Percentiles rank a stretch among this genome's conserved stretches.
phyloP scores from a whole-genome alignment of 192 early-diverging fungal species.

The Dissophora ornata region DNA sequence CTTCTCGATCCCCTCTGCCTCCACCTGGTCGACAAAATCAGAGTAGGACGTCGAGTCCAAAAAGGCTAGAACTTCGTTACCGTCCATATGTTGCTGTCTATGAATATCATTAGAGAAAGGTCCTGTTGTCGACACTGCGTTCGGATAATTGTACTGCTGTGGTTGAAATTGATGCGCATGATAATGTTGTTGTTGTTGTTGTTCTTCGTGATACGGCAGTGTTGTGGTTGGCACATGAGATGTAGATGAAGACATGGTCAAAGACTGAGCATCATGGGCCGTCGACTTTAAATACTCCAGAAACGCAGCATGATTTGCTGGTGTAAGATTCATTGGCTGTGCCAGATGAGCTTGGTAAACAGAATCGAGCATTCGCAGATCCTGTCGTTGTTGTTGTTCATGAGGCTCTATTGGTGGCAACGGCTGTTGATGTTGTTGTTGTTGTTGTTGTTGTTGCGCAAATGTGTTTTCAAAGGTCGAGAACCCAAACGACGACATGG shows the following conservation, averaged over 20 bases:
- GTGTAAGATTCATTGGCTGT: conserved; percentile 45
- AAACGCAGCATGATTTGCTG: conserved; percentile 46
- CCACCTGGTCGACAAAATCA: conserved; percentile 40
- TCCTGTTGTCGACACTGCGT: neutral
- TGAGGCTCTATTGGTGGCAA: neutral
- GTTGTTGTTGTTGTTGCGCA: neutral
- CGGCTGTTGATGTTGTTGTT: conserved; percentile 8
- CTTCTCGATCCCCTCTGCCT: conserved; percentile 24
- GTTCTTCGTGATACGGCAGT: neutral
- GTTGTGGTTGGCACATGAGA: neutral
- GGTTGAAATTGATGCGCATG: neutral
- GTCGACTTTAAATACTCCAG: conserved; percentile 51
- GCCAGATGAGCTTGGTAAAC: conserved; percentile 21
- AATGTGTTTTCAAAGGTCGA: neutral
- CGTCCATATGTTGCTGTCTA: conserved; percentile 36
- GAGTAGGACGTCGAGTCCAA: conserved; percentile 37
- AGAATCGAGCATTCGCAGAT: neutral
- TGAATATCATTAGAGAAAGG: conserved; percentile 29
- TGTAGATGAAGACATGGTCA: neutral
- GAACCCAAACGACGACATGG: conserved; percentile 17
- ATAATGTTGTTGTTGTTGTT: neutral
- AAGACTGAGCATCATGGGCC: neutral
- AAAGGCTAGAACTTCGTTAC: conserved; percentile 28
- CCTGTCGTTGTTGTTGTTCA: neutral
- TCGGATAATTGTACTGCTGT: neutral